Percentiles rank a stretch among this genome's conserved stretches.
phyloP scores from a whole-genome alignment of 1,284 basidiomycete species.

The Trichosporon ovoides region DNA sequence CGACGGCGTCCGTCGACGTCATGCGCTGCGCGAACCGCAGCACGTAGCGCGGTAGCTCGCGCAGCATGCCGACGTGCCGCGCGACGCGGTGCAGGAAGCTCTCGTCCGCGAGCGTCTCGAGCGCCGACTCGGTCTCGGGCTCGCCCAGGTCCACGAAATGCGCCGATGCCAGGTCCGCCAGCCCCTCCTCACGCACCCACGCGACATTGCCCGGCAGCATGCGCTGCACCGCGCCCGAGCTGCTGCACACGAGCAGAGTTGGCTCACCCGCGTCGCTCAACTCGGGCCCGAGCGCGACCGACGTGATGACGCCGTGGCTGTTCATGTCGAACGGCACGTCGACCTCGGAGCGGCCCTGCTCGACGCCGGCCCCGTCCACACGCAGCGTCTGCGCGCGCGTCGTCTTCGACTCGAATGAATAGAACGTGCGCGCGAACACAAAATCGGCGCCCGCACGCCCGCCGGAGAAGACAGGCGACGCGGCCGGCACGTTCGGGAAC shows the following conservation, averaged over 20 bases:
- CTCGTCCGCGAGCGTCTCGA: constrained; percentile 54
- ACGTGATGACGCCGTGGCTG: constrained; percentile 62
- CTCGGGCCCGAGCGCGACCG: constrained; percentile 9
- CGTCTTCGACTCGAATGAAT: constrained; percentile 54
- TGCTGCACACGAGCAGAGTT: constrained; percentile 58
- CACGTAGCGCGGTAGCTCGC: constrained; percentile 64
- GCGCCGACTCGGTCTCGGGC: constrained; percentile 52
- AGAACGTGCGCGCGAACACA: constrained; percentile 63
- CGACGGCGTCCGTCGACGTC: constrained; percentile 60
- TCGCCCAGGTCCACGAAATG: constrained; percentile 77
- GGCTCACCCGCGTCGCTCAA: constrained; percentile 20
- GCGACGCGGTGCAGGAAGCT: constrained; percentile 56
- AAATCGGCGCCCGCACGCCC: constrained; percentile 14
- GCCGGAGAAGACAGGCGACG: constrained; percentile 53
- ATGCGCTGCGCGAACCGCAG: constrained; percentile 66
- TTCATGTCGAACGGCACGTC: constrained; percentile 57
- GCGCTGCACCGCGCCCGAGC: constrained; percentile 71
- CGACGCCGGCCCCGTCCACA: constrained; percentile 14
- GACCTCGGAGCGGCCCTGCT: constrained; percentile 6
- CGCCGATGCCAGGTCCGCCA: constrained; percentile 62
- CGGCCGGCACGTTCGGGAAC: constrained; percentile 45
- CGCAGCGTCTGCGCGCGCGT: constrained; percentile 8
- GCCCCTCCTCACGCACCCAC: constrained; percentile 80
- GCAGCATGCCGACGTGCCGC: constrained; percentile 60
- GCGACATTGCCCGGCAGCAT: constrained; percentile 61